Evolutionary conservation across 257 asterid genomes (phyloP).

Genomic region (Buddleja alternifolia): DNA sequence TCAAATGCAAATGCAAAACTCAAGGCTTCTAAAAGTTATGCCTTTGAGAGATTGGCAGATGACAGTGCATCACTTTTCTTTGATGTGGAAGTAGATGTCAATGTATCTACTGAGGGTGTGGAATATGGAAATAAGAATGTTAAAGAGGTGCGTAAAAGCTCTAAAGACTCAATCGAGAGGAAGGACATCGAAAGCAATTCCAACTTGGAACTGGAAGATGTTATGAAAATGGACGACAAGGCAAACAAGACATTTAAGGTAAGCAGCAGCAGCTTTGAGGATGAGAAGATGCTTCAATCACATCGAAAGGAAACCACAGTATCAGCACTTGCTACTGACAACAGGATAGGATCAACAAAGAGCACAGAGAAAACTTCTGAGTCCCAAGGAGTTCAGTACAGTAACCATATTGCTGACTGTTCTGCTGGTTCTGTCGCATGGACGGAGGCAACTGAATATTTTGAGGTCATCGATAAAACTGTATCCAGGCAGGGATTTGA

Average conservation of each 20-base stretch:
- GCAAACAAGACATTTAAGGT: slow-evolving; percentile 31
- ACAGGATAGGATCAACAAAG: slow-evolving; percentile 33
- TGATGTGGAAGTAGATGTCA: slow-evolving; percentile 62
- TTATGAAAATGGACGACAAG: slow-evolving; percentile 40
- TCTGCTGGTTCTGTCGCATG: slow-evolving; percentile 52
- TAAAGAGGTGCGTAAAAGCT: slow-evolving; percentile 39
- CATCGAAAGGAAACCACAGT: slow-evolving; percentile 26
- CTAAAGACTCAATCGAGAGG: slow-evolving; percentile 44
- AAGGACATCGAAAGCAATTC: slow-evolving; percentile 32
- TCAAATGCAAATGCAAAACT: slow-evolving; percentile 40
- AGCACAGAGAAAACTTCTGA: slow-evolving; percentile 34
- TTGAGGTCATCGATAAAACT: slow-evolving; percentile 69
- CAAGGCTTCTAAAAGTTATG: slow-evolving; percentile 45
- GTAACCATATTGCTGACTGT: slow-evolving; percentile 33
- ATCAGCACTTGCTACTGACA: slow-evolving; percentile 38
- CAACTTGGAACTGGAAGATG: too few relatives aligned
- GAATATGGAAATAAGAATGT: slow-evolving; percentile 44
- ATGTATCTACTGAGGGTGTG: slow-evolving; percentile 40
- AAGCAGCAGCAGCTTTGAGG: slow-evolving; percentile 29
- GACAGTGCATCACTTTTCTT: slow-evolving; percentile 44
- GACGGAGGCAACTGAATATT: slow-evolving; percentile 64
- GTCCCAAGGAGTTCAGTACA: slow-evolving; percentile 31
- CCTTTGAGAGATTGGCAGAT: slow-evolving; percentile 46
- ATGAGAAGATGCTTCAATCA: slow-evolving; percentile 36
- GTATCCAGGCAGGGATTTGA: slow-evolving; percentile 33